Base-by-base conservation (phyloP, 129 eudicot genomes). In the Escallonia rubra region DNA sequence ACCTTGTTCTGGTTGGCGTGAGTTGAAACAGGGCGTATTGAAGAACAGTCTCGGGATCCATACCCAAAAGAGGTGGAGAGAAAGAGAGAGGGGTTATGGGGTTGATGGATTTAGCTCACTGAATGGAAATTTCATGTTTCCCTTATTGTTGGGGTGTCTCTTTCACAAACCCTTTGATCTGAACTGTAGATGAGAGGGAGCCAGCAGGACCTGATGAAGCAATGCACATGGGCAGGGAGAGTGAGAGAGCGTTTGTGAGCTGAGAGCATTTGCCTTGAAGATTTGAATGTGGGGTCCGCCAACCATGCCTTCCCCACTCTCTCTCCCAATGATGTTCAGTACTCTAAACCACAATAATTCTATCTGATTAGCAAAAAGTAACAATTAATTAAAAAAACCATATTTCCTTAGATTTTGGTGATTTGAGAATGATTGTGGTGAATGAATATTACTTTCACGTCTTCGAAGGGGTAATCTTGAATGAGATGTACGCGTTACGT, bases 1-100 rank as follows among this genome's bases (percentile, higher is more conserved):
- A 85, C 96, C 96, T 82, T 80, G 96, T 89, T 81, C 96, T 89
- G 2, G 96, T 85, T 56, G 96, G 96, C 8, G 96, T 88, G 78
- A 89, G 96, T 47, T 89, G 91, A 69, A 88, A 80, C 80, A 89
- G 83, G 71, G 92, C 96, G 74, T 89, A 89, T 61, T 89, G 92
- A 63, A 89, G 92, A 74, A 67, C 72, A 61, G 85, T 57, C 16
- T 67, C 40, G 15, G 87, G 80, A 83, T 85, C 96, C 96, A 89
- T 89, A 3, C 50, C 64, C 55, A 38, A n/a, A 47, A 10, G 48
- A 46, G 40, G 7, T 46, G 0, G 15, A 6, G 71, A 23, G 51
- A 63, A 62, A 57, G n/a, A 15, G 11, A 57, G 68, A 59, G 11
- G 14, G 64, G 44, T 4, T 51, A 62, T 40, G 61, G 39, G 10